Conservation (phyloP, 257 asterid species). For the Solanum clarkiae region DNA sequence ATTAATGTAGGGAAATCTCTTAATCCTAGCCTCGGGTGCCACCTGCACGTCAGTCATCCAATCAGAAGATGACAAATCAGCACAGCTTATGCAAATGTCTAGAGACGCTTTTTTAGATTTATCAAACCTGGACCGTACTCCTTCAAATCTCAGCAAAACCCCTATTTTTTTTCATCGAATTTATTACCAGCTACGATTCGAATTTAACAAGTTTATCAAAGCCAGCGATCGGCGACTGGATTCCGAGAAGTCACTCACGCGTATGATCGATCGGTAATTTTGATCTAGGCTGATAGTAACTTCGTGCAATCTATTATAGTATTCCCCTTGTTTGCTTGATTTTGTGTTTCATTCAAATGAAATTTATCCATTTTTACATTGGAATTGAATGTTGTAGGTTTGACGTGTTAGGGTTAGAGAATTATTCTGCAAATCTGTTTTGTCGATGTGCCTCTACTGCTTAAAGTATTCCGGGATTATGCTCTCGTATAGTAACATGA, state of each 20-base stretch:
- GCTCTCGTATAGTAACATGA: background rate
- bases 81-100: background rate
- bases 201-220: background rate
- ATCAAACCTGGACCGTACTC: background rate
- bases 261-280: background rate
- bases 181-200: background rate
- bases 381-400: background rate
- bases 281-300: background rate
- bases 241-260: background rate
- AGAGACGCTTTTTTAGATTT: background rate
- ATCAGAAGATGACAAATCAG: background rate
- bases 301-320: background rate
- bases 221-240: background rate
- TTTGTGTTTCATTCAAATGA: background rate
- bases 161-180: background rate
- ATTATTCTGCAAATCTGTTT: background rate
- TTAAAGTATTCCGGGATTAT: background rate
- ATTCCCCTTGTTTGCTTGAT: background rate
- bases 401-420: background rate
- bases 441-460: background rate
- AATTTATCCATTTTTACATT: background rate
- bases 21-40: background rate
- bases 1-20: background rate
- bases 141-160: background rate
- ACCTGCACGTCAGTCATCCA: background rate